Percentiles rank a stretch among this genome's conserved stretches.
Conservation (phyloP, 495 filamentous ascomycete species). For the Penicillium tannophilum region DNA sequence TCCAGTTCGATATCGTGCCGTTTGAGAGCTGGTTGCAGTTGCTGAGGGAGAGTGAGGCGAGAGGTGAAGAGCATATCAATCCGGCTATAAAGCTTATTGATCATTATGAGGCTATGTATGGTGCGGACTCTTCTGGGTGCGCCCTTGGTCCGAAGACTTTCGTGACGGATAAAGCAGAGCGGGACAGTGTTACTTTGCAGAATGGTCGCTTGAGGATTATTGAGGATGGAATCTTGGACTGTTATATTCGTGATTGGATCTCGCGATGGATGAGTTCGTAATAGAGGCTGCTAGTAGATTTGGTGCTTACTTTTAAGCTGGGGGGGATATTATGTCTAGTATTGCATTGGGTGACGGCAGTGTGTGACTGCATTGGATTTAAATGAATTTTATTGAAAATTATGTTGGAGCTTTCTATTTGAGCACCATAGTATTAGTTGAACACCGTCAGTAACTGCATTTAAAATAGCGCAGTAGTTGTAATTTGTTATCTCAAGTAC, state of each 20-base stretch:
- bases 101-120: constrained; percentile 50
- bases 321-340: no score
- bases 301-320: no score
- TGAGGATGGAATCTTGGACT: constrained; percentile 38
- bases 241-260: constrained; percentile 41
- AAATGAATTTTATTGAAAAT: no score
- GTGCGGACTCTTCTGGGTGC: background rate
- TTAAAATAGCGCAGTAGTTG: no score
- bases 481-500: no score
- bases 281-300: background rate
- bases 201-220: constrained; percentile 38
- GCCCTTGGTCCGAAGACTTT: constrained; percentile 21
- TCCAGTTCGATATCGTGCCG: constrained; percentile 50
- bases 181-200: constrained; percentile 38
- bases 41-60: constrained; percentile 44
- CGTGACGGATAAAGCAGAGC: constrained; percentile 37
- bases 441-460: no score
- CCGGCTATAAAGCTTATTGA: constrained; percentile 62
- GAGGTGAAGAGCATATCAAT: constrained; percentile 50
- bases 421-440: no score
- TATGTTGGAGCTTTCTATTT: no score
- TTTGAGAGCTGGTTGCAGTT: constrained; percentile 52
- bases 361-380: no score
- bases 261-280: constrained; percentile 28
- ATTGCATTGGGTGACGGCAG: no score